phyloP scores from a whole-genome alignment of 1,284 basidiomycete genomes.

The Filobasidium uniguttulatum region DNA sequence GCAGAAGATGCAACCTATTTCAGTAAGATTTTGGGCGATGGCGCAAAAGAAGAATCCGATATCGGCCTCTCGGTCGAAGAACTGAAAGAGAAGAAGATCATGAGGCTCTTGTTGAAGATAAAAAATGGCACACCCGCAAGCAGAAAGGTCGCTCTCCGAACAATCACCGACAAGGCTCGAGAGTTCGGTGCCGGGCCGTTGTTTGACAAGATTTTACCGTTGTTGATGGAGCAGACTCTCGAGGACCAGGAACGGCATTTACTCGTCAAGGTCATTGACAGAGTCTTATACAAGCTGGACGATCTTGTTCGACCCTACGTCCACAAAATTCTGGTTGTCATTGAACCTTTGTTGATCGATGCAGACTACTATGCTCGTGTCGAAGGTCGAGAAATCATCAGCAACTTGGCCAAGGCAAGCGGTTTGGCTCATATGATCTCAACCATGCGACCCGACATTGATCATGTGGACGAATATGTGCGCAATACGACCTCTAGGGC shows the following conservation, averaged over 20 bases:
- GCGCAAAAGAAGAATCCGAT: conserved; percentile 75
- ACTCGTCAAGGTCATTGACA: conserved; percentile 98
- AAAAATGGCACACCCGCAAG: conserved; percentile 99
- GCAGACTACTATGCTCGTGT: conserved; percentile 99
- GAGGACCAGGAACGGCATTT: conserved; percentile 98
- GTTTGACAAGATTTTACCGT: conserved; percentile 95
- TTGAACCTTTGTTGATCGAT: conserved; percentile 96
- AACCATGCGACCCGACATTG: conserved; percentile 99
- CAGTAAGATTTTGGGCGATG: conserved; percentile 82
- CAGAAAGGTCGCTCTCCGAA: conserved; percentile 89
- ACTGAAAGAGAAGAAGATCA: conserved; percentile 98
- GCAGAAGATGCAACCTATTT: conserved; percentile 97
- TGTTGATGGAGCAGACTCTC: conserved; percentile 96
- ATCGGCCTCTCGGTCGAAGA: conserved; percentile 74
- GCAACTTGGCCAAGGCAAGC: conserved; percentile 95
- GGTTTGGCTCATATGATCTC: conserved; percentile 99
- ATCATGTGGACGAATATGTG: conserved; percentile 98
- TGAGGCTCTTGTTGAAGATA: conserved; percentile 98
- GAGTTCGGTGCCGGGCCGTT: conserved; percentile 98
- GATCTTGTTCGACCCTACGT: conserved; percentile 98
- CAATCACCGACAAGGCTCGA: conserved; percentile 98
- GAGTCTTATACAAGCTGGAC: conserved; percentile 96
- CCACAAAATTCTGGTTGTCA: conserved; percentile 98
- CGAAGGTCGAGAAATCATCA: conserved; percentile 98
- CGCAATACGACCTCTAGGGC: conserved; percentile 98